phyloP scores from a whole-genome alignment of 1,139 yeast genomes.

The Yamadazyma mexicana region DNA sequence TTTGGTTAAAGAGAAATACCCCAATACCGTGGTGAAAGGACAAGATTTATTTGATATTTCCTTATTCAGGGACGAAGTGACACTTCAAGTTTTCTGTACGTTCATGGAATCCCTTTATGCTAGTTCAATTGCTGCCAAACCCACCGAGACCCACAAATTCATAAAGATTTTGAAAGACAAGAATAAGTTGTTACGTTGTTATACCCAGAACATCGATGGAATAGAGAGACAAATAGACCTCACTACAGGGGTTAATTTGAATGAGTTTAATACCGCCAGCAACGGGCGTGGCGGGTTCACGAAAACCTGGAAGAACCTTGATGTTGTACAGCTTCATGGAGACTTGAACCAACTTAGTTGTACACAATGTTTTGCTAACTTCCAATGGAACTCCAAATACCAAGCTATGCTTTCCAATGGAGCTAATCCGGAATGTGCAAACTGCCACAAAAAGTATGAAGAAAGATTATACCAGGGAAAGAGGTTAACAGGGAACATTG shows the following conservation, averaged over 20 bases:
- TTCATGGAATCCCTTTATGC: slow-evolving; percentile 74
- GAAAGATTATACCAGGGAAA: slow-evolving; percentile 61
- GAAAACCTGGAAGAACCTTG: slow-evolving; percentile 58
- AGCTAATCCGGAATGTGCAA: slow-evolving; percentile 62
- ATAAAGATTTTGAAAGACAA: slow-evolving; percentile 64
- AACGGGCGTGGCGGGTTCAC: slow-evolving; percentile 22
- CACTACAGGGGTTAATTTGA: slow-evolving; percentile 38
- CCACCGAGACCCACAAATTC: slow-evolving; percentile 84
- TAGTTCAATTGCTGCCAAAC: slow-evolving; percentile 63
- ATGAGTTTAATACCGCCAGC: slow-evolving; percentile 23
- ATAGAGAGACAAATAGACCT: slow-evolving; percentile 42
- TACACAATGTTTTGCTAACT: slow-evolving; percentile 60
- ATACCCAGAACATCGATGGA: slow-evolving; percentile 74
- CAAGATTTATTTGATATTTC: slow-evolving; percentile 89
- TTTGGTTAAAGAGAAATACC: slow-evolving; percentile 63
- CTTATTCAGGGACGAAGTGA: slow-evolving; percentile 65
- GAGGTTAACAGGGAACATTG: slow-evolving; percentile 57
- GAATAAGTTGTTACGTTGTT: slow-evolving; percentile 75
- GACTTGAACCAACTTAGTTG: slow-evolving; percentile 76
- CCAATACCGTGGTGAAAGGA: slow-evolving; percentile 67
- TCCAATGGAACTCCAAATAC: slow-evolving; percentile 61
- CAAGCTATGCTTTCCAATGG: slow-evolving; percentile 50
- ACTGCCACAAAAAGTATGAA: slow-evolving; percentile 53
- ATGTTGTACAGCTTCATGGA: slow-evolving; percentile 90
- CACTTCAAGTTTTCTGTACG: slow-evolving; percentile 71